Conservation (phyloP, 495 filamentous ascomycete species). For the Neurospora sp. region DNA sequence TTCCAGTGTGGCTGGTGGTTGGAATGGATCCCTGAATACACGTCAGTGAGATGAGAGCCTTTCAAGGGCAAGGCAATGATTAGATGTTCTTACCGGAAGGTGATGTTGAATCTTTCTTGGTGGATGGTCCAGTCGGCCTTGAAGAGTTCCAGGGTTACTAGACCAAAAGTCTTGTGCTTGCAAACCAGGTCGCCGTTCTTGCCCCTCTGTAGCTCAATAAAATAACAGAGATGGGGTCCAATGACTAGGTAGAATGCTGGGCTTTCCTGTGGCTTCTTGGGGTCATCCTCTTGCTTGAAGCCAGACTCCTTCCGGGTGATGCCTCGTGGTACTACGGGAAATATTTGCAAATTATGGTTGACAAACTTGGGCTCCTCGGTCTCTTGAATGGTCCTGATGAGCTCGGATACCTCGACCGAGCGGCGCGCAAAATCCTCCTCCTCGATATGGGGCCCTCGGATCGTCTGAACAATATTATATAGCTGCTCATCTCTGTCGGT, state of each 20-base stretch:
- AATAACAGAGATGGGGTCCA: slow-evolving; percentile 70
- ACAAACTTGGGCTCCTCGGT: slow-evolving; percentile 57
- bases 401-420: slow-evolving; percentile 17
- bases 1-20: slow-evolving; percentile 51
- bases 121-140: slow-evolving; percentile 32
- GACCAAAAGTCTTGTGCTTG: slow-evolving; percentile 45
- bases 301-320: slow-evolving; percentile 34
- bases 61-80: background rate
- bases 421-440: slow-evolving; percentile 42
- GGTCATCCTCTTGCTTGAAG: slow-evolving; percentile 35
- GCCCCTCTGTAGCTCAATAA: slow-evolving; percentile 51
- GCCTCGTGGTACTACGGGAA: slow-evolving; percentile 70
- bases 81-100: slow-evolving; percentile 53
- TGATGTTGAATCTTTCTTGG: slow-evolving; percentile 80
- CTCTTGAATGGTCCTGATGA: slow-evolving; percentile 58
- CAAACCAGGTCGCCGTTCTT: slow-evolving; percentile 43
- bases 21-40: slow-evolving; percentile 49
- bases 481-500: slow-evolving; percentile 71
- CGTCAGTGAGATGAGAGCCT: slow-evolving; percentile 9
- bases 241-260: slow-evolving; percentile 80
- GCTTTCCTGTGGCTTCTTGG: slow-evolving; percentile 61
- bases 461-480: slow-evolving; percentile 53
- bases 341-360: slow-evolving; percentile 63
- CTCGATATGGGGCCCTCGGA: slow-evolving; percentile 28
- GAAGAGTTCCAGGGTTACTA: slow-evolving; percentile 57